These are phyloP conservation scores for Pseudogymnoascus sp. DNA, from an alignment of 2,329 filamentous ascomycete genomes.

Conservation along the genomic window DNA sequence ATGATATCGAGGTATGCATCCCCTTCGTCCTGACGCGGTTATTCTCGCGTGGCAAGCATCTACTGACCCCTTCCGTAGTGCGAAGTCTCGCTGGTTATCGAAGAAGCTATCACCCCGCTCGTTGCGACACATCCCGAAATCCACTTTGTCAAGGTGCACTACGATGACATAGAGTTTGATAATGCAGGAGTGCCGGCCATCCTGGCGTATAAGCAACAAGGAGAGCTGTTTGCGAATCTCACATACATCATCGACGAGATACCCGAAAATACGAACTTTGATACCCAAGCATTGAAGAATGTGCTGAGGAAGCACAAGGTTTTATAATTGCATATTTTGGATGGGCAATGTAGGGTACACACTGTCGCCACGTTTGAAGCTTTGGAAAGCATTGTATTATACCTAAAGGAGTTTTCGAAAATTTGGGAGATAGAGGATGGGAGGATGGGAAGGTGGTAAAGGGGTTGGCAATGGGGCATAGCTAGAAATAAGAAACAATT, in stretches of 20 bases:
- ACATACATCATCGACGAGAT: slow-evolving; percentile 83
- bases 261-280: slow-evolving; percentile 56
- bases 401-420: background rate
- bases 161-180: slow-evolving; percentile 90
- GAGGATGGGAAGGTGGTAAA: background rate
- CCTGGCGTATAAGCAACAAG: slow-evolving; percentile 76
- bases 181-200: slow-evolving; percentile 79
- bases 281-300: slow-evolving; percentile 42
- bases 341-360: background rate
- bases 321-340: slow-evolving; percentile 29
- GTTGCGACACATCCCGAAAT: slow-evolving; percentile 62
- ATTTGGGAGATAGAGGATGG: background rate
- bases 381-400: background rate
- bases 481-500: background rate
- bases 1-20: slow-evolving; percentile 67
- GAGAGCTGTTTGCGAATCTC: slow-evolving; percentile 83
- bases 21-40: background rate
- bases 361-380: background rate
- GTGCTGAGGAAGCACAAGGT: slow-evolving; percentile 47
- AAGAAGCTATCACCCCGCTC: slow-evolving; percentile 67
- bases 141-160: slow-evolving; percentile 86
- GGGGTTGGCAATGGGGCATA: background rate
- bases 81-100: slow-evolving; percentile 67
- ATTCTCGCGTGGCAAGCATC: background rate
- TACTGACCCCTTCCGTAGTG: slow-evolving; percentile 46